Evolutionary conservation across 108 stramenopile genomes (phyloP), one percentile per base, ranked within the genome.

Genomic region (Skeletonema marinoi): DNA sequence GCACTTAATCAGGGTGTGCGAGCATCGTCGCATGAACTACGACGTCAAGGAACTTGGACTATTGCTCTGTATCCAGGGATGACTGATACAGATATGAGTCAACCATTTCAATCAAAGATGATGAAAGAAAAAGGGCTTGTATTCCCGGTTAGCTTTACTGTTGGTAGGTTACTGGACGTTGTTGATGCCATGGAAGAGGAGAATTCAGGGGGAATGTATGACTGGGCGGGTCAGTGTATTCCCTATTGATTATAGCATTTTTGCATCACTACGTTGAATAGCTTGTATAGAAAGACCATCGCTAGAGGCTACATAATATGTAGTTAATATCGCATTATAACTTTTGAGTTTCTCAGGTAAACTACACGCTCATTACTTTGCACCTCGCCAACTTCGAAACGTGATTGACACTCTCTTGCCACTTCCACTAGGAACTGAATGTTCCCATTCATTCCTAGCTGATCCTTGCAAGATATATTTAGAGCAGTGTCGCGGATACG

Each of bases 41-140:
- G 42, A 10, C 62, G 91, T 10, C 68, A 78, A 9, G 68, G 86
- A 4, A 83, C 81, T 54, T 86, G 87, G 77, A 70, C 78, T 33
- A 60, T 89, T 10, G 75, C 85, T 7, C 74, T 90, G n/a, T 90
- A 92, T 54, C 91, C 91, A 10, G 91, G 91, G 10, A 91, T 90
- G 31, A 90, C 90, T 13, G 86, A 88, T 59, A 92, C 91, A 11
- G 88, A 82, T 64, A 84, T 92, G 67, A 87, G 85, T 63, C 32
- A 72, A 56, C 91, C 91, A 9, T 91, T 91, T 64, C 87, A 88
- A 58, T 65, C 65, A 16, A 70, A 78, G 46, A 83, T 29, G 29
- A 16, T 81, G 66, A 38, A 71, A 32, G 80, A 81, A 3, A 81
- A 81, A 32, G 80, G 80, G 4, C n/a, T 81, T 6, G 60, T 80